Base-by-base conservation (phyloP, 805 yeast genomes). In the Saccharomycopsis sp. region DNA sequence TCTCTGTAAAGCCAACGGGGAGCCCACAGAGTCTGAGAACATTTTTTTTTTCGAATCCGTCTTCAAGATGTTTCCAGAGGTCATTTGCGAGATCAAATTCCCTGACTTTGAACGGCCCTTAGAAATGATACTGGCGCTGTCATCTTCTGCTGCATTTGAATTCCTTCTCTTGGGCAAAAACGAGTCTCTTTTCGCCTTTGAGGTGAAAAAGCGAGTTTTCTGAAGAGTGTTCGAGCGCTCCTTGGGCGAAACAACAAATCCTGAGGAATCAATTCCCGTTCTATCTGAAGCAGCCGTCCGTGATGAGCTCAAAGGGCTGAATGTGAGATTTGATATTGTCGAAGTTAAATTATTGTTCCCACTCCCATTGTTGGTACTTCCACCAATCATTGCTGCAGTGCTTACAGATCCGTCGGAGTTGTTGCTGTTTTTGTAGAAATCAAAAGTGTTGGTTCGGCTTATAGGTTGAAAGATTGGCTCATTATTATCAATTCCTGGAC, bases 261-360 rank as follows among this genome's bases (percentile, higher is more conserved):
- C 32, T 10, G 29, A 30, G 5, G 41, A 25, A 2, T 36, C 10
- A 4, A 29, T 18, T 3, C 10, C 13, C n/a, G 13, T 22, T 8
- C 8, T 26, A 7, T 44, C 45, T 5, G 44, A 41, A 18, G 7
- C 21, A 20, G 37, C 37, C n/a, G 43, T 38, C 33, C 46, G 37
- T 9, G 41, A 30, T 12, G 30, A 35, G 19, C 42, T 38, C 13
- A 41, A 30, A 8, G 48, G 48, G 25, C 48, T 47, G 18, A 47
- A 47, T 3, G 44, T 41, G 13, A 47, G 34, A 25, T 42, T 45
- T 13, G 46, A 41, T 8, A 47, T 38, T 10, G 44, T 35, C 16
- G 39, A 12, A 20, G 41, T 34, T 26, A 38, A 30, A 27, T 41
- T 26, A 19, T 30, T 39, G 8, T 19, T 25, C 5, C 12, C 23